phyloP scores from a whole-genome alignment of 257 asterid species.

The Plantago ovata region DNA sequence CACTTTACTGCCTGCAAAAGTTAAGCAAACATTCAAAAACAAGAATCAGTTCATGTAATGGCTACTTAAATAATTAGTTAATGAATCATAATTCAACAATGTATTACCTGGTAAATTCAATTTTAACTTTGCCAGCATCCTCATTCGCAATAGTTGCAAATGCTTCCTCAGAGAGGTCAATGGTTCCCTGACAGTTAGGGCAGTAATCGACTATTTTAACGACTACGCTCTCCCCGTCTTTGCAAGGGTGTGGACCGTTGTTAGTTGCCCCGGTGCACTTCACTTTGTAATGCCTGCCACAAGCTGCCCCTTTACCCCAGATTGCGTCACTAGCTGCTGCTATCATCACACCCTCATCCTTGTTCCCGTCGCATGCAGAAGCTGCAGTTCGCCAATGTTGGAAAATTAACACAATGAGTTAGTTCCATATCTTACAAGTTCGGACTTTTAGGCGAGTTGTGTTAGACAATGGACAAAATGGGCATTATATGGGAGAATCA shows the following conservation, averaged over 20 bases:
- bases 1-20: neutral
- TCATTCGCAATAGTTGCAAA: slow-evolving; percentile 39
- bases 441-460: no score
- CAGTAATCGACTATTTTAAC: slow-evolving; percentile 38
- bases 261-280: slow-evolving; percentile 47
- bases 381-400: slow-evolving; percentile 23
- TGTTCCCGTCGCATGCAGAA: slow-evolving; percentile 37
- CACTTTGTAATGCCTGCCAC: slow-evolving; percentile 33
- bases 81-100: neutral
- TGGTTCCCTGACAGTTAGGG: slow-evolving; percentile 41
- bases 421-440: no score
- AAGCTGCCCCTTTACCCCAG: slow-evolving; percentile 32
- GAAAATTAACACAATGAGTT: no score
- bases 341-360: slow-evolving; percentile 34
- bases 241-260: slow-evolving; percentile 40
- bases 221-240: slow-evolving; percentile 25
- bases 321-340: slow-evolving; percentile 41
- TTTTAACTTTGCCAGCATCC: slow-evolving; percentile 36
- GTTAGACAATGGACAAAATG: no score
- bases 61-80: neutral
- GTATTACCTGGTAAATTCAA: slow-evolving; percentile 30
- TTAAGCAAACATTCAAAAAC: neutral
- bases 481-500: no score
- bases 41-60: neutral
- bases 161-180: slow-evolving; percentile 49